phyloP scores from a whole-genome alignment of 192 early-diverging fungal genomes.

The Coemansia sp. region DNA sequence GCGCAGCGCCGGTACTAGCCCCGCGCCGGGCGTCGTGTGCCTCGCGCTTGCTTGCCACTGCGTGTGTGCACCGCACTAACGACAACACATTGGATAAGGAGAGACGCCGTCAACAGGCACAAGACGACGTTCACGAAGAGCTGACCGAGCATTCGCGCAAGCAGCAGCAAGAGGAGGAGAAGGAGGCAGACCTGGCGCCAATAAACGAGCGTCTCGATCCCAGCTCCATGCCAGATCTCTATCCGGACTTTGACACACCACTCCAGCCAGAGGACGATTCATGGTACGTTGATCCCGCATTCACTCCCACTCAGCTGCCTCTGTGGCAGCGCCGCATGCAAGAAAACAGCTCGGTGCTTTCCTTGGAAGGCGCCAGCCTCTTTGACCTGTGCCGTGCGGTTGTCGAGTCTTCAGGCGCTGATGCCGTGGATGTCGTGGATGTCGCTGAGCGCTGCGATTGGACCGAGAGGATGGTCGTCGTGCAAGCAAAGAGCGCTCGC shows the following conservation, averaged over 20 bases:
- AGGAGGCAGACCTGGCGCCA: conserved; percentile 23
- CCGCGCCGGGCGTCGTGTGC: too few relatives aligned
- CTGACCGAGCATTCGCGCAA: conserved; percentile 23
- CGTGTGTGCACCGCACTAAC: neutral
- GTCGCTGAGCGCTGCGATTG: conserved; percentile 40
- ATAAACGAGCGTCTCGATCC: conserved; percentile 48
- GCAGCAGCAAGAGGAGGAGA: neutral
- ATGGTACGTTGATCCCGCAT: conserved; percentile 47
- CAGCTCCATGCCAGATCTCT: conserved; percentile 33
- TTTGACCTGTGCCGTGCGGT: conserved; percentile 37
- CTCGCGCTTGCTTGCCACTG: too few relatives aligned
- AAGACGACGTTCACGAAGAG: conserved; percentile 45
- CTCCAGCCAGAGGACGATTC: conserved; percentile 40
- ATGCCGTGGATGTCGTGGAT: conserved; percentile 27
- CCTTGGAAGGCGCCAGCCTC: conserved; percentile 29
- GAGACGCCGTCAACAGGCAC: conserved; percentile 33
- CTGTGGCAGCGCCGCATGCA: conserved; percentile 46
- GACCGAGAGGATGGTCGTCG: conserved; percentile 39
- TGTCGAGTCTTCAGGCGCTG: conserved; percentile 16
- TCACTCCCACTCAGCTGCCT: conserved; percentile 13
- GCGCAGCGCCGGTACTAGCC: too few relatives aligned
- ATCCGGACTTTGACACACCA: conserved; percentile 32
- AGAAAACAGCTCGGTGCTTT: neutral
- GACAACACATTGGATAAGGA: conserved; percentile 25
- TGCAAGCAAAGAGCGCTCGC: conserved; percentile 44